Percentiles rank a stretch among this genome's conserved stretches.
phyloP scores from a whole-genome alignment of 2,329 filamentous ascomycete species.

The Fusarium cicatricum region DNA sequence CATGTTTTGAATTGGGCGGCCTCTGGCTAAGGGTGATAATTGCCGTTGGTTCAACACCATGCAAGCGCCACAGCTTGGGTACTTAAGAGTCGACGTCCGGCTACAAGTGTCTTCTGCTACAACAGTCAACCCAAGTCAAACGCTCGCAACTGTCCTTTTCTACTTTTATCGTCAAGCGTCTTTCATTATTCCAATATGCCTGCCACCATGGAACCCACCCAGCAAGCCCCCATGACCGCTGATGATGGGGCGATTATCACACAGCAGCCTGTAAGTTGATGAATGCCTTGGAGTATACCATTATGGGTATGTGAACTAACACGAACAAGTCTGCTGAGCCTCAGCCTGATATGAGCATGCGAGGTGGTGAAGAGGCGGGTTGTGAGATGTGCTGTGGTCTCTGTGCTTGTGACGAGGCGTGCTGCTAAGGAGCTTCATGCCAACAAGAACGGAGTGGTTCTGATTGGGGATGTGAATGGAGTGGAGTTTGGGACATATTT shows the following conservation, averaged over 20 bases:
- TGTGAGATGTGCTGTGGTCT: conserved; percentile 57
- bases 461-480: not conserved
- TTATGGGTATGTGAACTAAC: not conserved
- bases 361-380: conserved; percentile 56
- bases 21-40: too few species aligned
- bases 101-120: conserved; percentile 18
- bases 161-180: conserved; percentile 2
- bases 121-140: conserved; percentile 14
- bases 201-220: conserved; percentile 51
- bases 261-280: conserved; percentile 52
- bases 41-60: not conserved
- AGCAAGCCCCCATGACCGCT: conserved; percentile 55
- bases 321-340: conserved; percentile 48
- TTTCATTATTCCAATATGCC: conserved; percentile 49
- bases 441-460: not conserved
- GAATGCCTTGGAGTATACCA: not conserved
- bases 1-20: not conserved
- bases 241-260: conserved; percentile 48
- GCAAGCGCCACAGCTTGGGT: conserved; percentile 19
- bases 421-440: too few species aligned
- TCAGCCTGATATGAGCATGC: conserved; percentile 53
- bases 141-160: conserved; percentile 10
- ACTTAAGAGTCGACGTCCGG: conserved; percentile 28
- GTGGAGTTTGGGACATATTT: conserved; percentile 23
- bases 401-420: conserved; percentile 54